phyloP scores from a whole-genome alignment of 2,329 filamentous ascomycete species.

The Sclerotinia trifoliorum region DNA sequence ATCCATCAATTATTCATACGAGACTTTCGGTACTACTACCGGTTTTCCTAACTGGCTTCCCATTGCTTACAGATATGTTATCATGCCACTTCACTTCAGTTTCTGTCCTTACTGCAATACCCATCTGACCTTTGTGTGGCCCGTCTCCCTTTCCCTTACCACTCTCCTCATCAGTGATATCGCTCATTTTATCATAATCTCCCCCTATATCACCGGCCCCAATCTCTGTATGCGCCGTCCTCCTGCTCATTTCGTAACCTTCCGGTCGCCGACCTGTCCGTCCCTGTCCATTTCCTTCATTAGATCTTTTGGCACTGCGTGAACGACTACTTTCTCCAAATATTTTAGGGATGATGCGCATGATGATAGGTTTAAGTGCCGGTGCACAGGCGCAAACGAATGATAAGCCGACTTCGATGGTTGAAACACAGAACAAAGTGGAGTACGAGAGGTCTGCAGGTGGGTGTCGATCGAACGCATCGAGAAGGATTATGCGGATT shows the following conservation, averaged over 20 bases:
- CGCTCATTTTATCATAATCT: conserved; percentile 8
- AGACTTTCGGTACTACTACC: conserved; percentile 10
- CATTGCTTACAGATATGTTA: background rate
- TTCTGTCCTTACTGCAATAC: background rate
- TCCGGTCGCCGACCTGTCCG: conserved; percentile 1
- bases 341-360: conserved; percentile 19
- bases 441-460: conserved; percentile 10
- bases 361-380: conserved; percentile 20
- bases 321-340: conserved; percentile 7
- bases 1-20: background rate
- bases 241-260: conserved; percentile 5
- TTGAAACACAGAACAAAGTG: conserved; percentile 21
- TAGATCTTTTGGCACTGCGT: background rate
- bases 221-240: conserved; percentile 2
- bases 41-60: background rate
- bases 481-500: conserved; percentile 10
- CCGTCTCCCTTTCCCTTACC: background rate
- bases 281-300: background rate
- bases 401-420: conserved; percentile 22
- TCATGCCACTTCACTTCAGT: conserved; percentile 11
- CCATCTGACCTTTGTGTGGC: background rate
- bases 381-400: conserved; percentile 25
- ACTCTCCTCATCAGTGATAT: background rate
- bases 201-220: background rate
- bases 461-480: background rate